These are phyloP conservation scores for Acanthamoeba healyi DNA, from an alignment of 208 protist genomes.

Conservation along the genomic window DNA sequence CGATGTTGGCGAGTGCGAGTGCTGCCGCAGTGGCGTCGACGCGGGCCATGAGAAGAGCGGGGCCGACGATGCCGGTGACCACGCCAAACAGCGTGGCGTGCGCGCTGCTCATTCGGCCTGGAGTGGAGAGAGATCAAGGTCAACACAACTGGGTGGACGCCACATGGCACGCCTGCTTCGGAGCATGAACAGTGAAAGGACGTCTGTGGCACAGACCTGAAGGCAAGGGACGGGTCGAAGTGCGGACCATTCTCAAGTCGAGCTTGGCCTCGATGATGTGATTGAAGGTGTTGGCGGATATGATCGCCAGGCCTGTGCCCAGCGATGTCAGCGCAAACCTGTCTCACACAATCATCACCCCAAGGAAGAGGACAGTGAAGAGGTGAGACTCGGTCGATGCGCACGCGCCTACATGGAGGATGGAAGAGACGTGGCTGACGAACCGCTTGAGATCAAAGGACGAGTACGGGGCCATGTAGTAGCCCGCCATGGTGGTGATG, in stretches of 20 bases:
- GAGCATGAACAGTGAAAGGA: background rate
- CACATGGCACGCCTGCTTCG: no score
- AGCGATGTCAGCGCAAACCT: conserved; percentile 27
- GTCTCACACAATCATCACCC: no score
- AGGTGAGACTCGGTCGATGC: no score
- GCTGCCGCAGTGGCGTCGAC: conserved; percentile 38
- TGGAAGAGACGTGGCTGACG: background rate
- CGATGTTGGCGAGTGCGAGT: conserved; percentile 76
- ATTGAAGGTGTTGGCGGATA: conserved; percentile 53
- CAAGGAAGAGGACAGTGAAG: no score
- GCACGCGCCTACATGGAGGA: no score
- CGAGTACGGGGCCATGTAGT: background rate
- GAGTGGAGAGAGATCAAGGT: background rate
- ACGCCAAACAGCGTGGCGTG: conserved; percentile 16
- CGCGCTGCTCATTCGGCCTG: conserved; percentile 15
- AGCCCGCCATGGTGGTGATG: conserved; percentile 34
- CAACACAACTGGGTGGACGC: no score
- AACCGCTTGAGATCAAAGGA: background rate
- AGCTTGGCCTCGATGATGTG: conserved; percentile 15
- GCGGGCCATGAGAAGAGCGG: background rate
- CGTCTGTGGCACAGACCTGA: background rate
- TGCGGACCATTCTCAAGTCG: conserved; percentile 22
- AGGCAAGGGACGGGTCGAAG: conserved; percentile 1
- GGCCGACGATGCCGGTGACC: conserved; percentile 5
- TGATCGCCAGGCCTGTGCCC: conserved; percentile 21